phyloP scores from a whole-genome alignment of 768 basidiomycete species.

The Lactarius pseudohatsudake region DNA sequence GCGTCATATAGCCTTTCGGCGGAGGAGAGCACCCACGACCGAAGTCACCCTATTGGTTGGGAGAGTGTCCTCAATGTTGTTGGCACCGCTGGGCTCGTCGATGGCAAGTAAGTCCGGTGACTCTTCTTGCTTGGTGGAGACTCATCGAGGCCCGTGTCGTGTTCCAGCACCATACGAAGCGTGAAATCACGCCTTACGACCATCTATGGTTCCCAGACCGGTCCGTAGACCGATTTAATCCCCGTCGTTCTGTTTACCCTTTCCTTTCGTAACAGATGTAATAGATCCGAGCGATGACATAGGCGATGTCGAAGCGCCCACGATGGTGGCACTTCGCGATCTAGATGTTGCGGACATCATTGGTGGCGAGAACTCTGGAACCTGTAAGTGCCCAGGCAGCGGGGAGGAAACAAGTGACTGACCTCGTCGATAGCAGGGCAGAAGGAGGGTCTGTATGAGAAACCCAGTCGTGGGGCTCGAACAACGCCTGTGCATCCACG shows the following conservation, averaged over 20 bases:
- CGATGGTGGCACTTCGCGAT: conserved; percentile 12
- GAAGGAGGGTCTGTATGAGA: conserved; percentile 15
- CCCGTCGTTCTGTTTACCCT: background rate
- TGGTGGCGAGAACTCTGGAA: background rate
- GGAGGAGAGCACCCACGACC: conserved; percentile 61
- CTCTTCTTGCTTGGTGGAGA: background rate
- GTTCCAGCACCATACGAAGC: conserved; percentile 15
- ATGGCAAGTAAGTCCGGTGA: conserved; percentile 30
- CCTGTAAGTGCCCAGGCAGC: background rate
- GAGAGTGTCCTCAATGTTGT: conserved; percentile 57
- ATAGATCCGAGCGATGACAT: conserved; percentile 13
- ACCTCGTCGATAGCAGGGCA: background rate
- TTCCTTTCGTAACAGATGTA: background rate
- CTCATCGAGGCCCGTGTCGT: background rate
- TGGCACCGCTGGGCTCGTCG: conserved; percentile 41
- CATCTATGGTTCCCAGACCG: conserved; percentile 22
- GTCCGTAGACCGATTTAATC: conserved; percentile 4
- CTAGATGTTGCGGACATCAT: conserved; percentile 18
- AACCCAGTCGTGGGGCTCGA: conserved; percentile 3
- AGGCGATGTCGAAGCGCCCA: background rate
- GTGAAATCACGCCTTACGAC: conserved; percentile 23
- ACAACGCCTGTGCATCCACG: background rate
- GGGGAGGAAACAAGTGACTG: background rate
- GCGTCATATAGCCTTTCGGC: conserved; percentile 56
- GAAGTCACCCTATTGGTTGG: conserved; percentile 63